Conservation (phyloP, 768 basidiomycete species). For the Russula foetens region DNA sequence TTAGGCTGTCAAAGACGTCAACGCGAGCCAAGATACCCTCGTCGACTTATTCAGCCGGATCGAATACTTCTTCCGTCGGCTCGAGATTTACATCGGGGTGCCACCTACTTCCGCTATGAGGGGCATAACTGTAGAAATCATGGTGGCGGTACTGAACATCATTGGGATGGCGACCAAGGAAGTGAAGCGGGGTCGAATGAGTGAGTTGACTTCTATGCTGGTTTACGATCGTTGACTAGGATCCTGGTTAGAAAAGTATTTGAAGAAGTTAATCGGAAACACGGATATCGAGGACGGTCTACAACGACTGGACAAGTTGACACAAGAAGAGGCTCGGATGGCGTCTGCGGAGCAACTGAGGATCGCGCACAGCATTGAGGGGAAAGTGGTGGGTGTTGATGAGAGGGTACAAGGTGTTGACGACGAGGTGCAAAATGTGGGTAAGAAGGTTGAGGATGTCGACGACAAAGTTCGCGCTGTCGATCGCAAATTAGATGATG, state of each 20-base stretch:
- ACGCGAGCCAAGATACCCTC: background rate
- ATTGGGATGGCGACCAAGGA: background rate
- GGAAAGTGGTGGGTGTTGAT: background rate
- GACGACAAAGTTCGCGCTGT: too few relatives aligned
- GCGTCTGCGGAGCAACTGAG: background rate
- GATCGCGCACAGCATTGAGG: background rate
- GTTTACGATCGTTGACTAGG: background rate
- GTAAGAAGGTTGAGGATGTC: background rate
- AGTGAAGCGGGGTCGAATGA: background rate
- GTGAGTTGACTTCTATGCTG: background rate
- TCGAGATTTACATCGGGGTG: background rate
- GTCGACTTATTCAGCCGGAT: background rate
- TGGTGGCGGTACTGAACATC: background rate
- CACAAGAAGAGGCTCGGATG: background rate
- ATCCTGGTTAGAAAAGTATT: background rate
- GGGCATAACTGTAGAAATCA: background rate
- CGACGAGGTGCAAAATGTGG: background rate
- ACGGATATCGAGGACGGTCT: background rate
- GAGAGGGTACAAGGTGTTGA: background rate
- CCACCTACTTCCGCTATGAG: background rate
- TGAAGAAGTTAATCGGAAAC: background rate
- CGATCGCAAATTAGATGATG: background rate
- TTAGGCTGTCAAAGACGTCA: background rate
- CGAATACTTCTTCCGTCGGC: background rate
- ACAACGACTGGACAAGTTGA: background rate